Percentiles rank a stretch among this genome's conserved stretches.
Conservation (phyloP, 2,329 filamentous ascomycete species). For the Colletotrichum siamense region DNA sequence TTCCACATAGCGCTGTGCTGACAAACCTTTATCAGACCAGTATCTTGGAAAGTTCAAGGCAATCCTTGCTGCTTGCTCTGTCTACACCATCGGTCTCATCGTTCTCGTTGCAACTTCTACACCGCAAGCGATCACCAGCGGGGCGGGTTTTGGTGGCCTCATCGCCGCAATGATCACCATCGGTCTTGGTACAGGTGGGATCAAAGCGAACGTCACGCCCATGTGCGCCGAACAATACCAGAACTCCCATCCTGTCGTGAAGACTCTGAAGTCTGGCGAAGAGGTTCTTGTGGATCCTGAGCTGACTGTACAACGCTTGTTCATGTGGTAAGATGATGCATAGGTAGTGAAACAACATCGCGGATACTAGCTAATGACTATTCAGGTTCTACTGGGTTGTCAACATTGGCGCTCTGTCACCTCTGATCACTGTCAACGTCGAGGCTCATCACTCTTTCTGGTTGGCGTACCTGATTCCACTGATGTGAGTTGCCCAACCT, state of each 20-base stretch:
- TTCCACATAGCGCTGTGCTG: background rate
- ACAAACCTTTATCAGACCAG: slow-evolving; percentile 42
- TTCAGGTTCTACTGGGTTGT: slow-evolving; percentile 66
- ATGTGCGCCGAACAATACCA: slow-evolving; percentile 71
- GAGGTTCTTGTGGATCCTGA: slow-evolving; percentile 71
- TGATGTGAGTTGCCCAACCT: slow-evolving; percentile 20
- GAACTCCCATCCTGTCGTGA: slow-evolving; percentile 53
- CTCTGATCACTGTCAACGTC: slow-evolving; percentile 8
- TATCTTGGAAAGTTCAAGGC: slow-evolving; percentile 67
- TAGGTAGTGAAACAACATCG: accelerated
- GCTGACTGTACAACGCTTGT: slow-evolving; percentile 70
- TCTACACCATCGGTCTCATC: slow-evolving; percentile 24
- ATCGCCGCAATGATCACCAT: slow-evolving; percentile 65
- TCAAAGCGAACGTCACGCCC: slow-evolving; percentile 69
- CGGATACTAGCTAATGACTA: background rate
- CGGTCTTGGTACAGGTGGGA: slow-evolving; percentile 70
- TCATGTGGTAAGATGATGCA: slow-evolving; percentile 52
- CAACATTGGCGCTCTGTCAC: slow-evolving; percentile 66
- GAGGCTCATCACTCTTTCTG: slow-evolving; percentile 12
- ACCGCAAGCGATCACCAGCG: slow-evolving; percentile 36
- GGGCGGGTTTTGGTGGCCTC: slow-evolving; percentile 53
- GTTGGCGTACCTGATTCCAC: slow-evolving; percentile 21
- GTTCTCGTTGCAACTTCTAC: slow-evolving; percentile 55
- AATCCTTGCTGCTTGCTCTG: slow-evolving; percentile 52
- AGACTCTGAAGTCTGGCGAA: slow-evolving; percentile 54